Conservation (phyloP, 108 stramenopile species). For the Pseudonitzschia pungens region DNA sequence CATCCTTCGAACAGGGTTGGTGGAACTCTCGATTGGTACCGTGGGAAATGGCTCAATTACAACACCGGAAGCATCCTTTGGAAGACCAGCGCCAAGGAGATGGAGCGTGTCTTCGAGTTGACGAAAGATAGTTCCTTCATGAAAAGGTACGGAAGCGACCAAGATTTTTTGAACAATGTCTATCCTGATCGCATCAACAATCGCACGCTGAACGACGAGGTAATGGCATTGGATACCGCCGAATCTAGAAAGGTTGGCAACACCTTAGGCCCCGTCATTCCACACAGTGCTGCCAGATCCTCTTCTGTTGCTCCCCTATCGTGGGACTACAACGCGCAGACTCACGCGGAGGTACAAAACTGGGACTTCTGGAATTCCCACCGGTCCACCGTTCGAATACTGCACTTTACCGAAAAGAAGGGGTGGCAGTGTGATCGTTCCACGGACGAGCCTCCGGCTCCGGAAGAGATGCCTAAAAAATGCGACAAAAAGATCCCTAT, state of each 20-base stretch:
- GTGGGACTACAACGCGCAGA: conserved; percentile 45
- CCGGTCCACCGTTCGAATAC: conserved; percentile 18
- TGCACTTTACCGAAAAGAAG: conserved; percentile 43
- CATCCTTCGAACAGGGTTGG: conserved; percentile 30
- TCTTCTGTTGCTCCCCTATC: conserved; percentile 24
- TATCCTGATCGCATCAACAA: conserved; percentile 38
- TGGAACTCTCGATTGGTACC: conserved; percentile 30
- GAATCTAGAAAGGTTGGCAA: not conserved
- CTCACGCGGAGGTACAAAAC: conserved; percentile 36
- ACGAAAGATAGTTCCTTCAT: conserved; percentile 28
- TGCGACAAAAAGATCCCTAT: conserved; percentile 16
- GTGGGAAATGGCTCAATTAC: conserved; percentile 24
- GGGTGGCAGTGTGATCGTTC: conserved; percentile 39
- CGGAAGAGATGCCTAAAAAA: conserved; percentile 12
- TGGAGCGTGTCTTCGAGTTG: conserved; percentile 35
- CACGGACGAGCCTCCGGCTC: conserved; percentile 9
- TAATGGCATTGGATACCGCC: conserved; percentile 15
- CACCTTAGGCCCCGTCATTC: not conserved
- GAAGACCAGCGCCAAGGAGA: conserved; percentile 23
- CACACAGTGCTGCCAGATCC: not conserved
- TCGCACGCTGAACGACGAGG: conserved; percentile 18
- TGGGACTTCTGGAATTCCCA: conserved; percentile 20
- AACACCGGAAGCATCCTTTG: conserved; percentile 39
- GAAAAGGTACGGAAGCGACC: conserved; percentile 35
- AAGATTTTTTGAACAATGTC: conserved; percentile 37